A percentile compares a stretch with the other conserved stretches of the same genome.
These are phyloP conservation scores for Penicillium cinerascens DNA, from an alignment of 495 filamentous ascomycete genomes.

Conservation along the genomic window DNA sequence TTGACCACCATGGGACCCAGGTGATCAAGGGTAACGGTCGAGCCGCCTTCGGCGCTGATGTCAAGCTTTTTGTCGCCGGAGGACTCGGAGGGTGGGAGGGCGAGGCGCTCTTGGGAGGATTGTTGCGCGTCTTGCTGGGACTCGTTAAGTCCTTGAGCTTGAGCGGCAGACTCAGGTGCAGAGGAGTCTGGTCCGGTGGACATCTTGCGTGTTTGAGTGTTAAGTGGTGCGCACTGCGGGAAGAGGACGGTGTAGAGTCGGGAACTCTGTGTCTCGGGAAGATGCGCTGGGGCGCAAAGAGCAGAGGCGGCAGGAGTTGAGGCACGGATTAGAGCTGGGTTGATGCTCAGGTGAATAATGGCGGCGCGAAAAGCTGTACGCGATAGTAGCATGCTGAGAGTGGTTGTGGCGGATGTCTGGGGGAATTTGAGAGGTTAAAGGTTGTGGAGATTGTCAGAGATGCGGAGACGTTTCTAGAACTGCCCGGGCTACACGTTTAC, in stretches of 20 bases:
- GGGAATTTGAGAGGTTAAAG: slow-evolving; percentile 6
- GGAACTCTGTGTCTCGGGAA: slow-evolving; percentile 6
- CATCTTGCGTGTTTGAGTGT: slow-evolving; percentile 20
- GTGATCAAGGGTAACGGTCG: slow-evolving; percentile 51
- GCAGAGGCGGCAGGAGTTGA: slow-evolving; percentile 9
- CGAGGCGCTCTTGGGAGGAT: slow-evolving; percentile 15
- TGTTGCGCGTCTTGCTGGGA: slow-evolving; percentile 11
- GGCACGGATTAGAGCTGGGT: slow-evolving; percentile 22
- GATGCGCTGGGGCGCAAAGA: neutral
- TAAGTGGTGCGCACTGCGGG: slow-evolving; percentile 20
- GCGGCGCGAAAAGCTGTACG: slow-evolving; percentile 29
- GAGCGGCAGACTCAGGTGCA: neutral
- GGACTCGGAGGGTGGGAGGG: slow-evolving; percentile 30
- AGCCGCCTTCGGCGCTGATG: slow-evolving; percentile 42
- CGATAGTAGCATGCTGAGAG: slow-evolving; percentile 23
- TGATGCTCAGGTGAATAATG: slow-evolving; percentile 28
- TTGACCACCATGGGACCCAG: slow-evolving; percentile 69
- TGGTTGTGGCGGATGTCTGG: slow-evolving; percentile 1
- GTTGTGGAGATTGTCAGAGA: slow-evolving; percentile 12
- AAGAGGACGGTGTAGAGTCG: slow-evolving; percentile 23
- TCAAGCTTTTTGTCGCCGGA: slow-evolving; percentile 32
- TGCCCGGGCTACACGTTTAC: slow-evolving; percentile 2
- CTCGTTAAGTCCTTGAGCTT: slow-evolving; percentile 9
- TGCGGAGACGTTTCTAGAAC: slow-evolving; percentile 31
- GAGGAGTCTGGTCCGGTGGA: slow-evolving; percentile 1